These are phyloP conservation scores for Hymenoscyphus fraxineus DNA, from an alignment of 2,329 filamentous ascomycete genomes.

Conservation along the genomic window DNA sequence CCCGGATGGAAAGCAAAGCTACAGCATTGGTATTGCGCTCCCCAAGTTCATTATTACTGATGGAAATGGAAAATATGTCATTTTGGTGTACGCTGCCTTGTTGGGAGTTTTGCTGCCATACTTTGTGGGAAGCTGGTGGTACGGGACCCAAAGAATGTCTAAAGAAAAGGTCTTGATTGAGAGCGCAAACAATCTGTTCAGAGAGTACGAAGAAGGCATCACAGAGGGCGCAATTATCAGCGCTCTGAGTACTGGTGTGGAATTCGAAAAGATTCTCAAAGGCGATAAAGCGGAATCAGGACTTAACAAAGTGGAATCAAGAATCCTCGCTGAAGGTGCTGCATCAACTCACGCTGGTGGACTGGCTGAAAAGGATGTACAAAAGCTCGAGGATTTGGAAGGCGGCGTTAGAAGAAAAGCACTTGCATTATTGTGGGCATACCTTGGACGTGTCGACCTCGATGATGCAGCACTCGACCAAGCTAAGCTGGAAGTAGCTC, in stretches of 20 bases:
- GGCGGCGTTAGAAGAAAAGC: conserved; percentile 79
- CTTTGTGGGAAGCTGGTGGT: conserved; percentile 97
- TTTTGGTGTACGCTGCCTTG: conserved; percentile 82
- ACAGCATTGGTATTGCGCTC: conserved; percentile 94
- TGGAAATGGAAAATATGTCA: conserved; percentile 91
- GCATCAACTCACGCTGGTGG: conserved; percentile 50
- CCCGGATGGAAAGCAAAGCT: conserved; percentile 96
- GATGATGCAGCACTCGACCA: conserved; percentile 72
- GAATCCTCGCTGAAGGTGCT: conserved; percentile 62
- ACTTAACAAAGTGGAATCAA: conserved; percentile 78
- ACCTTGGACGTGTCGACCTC: conserved; percentile 83
- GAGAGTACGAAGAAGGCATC: conserved; percentile 82
- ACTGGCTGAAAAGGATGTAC: conserved; percentile 69
- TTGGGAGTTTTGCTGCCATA: conserved; percentile 90
- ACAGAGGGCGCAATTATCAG: conserved; percentile 75
- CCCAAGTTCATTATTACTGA: conserved; percentile 90
- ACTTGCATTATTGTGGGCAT: conserved; percentile 88
- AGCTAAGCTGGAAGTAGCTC: conserved; percentile 85
- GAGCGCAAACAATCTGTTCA: conserved; percentile 91
- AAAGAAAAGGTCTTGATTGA: conserved; percentile 91
- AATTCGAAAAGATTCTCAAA: conserved; percentile 73
- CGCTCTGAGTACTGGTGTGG: conserved; percentile 79
- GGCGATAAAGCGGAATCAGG: conserved; percentile 77
- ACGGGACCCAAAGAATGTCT: conserved; percentile 87
- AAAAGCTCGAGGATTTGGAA: conserved; percentile 75